These are phyloP conservation scores for Fraxinus latifolia DNA, from an alignment of 305 asterid species.

Conservation along the genomic window DNA sequence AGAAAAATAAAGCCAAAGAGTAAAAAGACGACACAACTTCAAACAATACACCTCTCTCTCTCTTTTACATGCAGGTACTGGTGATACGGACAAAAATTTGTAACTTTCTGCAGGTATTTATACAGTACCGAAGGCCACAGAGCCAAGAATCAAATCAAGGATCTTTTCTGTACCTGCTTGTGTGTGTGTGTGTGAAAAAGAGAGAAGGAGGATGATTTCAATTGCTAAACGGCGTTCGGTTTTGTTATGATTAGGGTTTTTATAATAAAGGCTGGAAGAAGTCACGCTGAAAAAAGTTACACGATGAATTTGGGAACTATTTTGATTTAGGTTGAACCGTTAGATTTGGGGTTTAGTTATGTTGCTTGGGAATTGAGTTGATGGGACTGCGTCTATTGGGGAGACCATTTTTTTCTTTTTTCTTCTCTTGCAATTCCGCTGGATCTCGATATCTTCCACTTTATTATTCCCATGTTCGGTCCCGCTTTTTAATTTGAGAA, in stretches of 20 bases:
- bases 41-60: background rate
- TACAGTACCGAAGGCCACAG: background rate
- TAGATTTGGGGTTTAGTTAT: background rate
- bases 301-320: background rate
- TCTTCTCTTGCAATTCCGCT: background rate
- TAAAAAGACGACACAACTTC: background rate
- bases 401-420: background rate
- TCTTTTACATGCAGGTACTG: background rate
- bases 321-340: background rate
- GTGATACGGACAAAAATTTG: background rate
- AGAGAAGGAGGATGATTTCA: background rate
- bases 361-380: constrained; percentile 4
- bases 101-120: background rate
- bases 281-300: background rate
- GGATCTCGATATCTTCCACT: background rate
- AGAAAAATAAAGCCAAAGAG: background rate
- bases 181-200: background rate
- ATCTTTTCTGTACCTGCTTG: background rate
- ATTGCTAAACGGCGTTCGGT: background rate
- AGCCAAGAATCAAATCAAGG: background rate
- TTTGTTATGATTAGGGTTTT: background rate
- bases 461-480: background rate
- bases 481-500: background rate
- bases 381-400: constrained; percentile 1
- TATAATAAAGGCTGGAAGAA: background rate